phyloP scores from a whole-genome alignment of 2,329 filamentous ascomycete genomes.

The Aspergillus sclerotialis region DNA sequence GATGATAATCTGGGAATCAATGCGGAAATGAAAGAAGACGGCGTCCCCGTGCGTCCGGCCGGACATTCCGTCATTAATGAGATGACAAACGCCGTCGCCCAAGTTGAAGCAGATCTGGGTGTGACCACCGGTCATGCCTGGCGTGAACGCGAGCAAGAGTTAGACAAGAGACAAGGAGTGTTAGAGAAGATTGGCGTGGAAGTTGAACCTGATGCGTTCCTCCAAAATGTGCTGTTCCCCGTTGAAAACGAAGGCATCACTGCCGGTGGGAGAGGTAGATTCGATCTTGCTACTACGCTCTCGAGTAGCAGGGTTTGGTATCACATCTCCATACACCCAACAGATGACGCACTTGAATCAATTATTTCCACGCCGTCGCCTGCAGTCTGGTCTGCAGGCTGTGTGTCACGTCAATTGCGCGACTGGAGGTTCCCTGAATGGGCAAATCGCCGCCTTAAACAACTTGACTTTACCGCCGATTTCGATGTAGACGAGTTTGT shows the following conservation, averaged over 20 bases:
- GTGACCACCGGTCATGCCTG: slow-evolving; percentile 61
- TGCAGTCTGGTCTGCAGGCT: slow-evolving; percentile 88
- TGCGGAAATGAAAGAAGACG: slow-evolving; percentile 93
- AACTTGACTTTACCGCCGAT: slow-evolving; percentile 91
- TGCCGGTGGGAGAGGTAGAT: slow-evolving; percentile 67
- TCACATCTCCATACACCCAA: slow-evolving; percentile 85
- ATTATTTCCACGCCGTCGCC: slow-evolving; percentile 63
- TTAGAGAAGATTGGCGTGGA: slow-evolving; percentile 83
- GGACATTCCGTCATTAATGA: slow-evolving; percentile 81
- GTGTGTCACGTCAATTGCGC: slow-evolving; percentile 85
- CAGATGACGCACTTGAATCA: slow-evolving; percentile 71
- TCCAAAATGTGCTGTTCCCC: slow-evolving; percentile 76
- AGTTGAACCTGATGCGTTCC: slow-evolving; percentile 72
- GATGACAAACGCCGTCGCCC: slow-evolving; percentile 73
- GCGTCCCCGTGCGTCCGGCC: slow-evolving; percentile 64
- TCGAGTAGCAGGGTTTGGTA: slow-evolving; percentile 90
- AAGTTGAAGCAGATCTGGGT: slow-evolving; percentile 71
- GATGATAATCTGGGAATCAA: slow-evolving; percentile 93
- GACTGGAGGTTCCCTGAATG: slow-evolving; percentile 93
- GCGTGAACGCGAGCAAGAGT: slow-evolving; percentile 67
- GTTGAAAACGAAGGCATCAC: slow-evolving; percentile 69
- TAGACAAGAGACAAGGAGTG: slow-evolving; percentile 74
- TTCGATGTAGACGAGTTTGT: slow-evolving; percentile 92
- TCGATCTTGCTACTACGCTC: slow-evolving; percentile 68
- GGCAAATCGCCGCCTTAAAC: slow-evolving; percentile 87